Evolutionary conservation across 305 asterid genomes (phyloP), one percentile per base, ranked within the genome.

Genomic region (Fraxinus velutina): DNA sequence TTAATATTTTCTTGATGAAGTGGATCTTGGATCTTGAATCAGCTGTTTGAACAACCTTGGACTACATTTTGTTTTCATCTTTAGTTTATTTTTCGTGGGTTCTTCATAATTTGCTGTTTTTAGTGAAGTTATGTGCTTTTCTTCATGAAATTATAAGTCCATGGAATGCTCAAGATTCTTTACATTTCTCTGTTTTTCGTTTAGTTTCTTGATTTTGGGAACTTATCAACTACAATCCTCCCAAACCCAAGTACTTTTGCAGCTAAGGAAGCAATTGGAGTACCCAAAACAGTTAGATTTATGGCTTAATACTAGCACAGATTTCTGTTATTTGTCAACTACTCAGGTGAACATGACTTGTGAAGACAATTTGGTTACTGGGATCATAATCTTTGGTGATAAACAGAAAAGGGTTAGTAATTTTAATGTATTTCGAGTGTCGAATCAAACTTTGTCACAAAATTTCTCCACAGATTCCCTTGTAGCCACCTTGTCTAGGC

Each of bases 401-500:
- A 79, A 33, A 80, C 90, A 79, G 42, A 70, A 80, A 5, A 84
- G 78, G 76, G 78, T 76, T 0, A 57, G 68, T 5, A 79, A 24
- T 76, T 87, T 86, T 75, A 68, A 83, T 84, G 92, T 90, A 19
- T 83, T 84, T 80, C 86, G 89, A 24, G 10, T 84, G 34, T 44
- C 85, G 39, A 12, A 47, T 47, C 85, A 76, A 60, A 89, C 90
- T 39, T 32, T 91, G 64, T 91, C 95, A 0, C 84, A 74, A 33
- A 89, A 88, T 60, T 91, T 91, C 91, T 90, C 93, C 73, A 82
- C 88, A 87, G 93, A 91, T 71, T 91, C 95, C 5, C 88, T 91
- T 6, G 52, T 91, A 3, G 90, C 90, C 13, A 91, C 95, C 1
- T 9, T 90, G 84, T 85, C 95, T 1, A 88, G 95, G 82, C 86